Evolutionary conservation across 495 filamentous ascomycete species (phyloP).

Genomic region (Talaromyces ruber): DNA sequence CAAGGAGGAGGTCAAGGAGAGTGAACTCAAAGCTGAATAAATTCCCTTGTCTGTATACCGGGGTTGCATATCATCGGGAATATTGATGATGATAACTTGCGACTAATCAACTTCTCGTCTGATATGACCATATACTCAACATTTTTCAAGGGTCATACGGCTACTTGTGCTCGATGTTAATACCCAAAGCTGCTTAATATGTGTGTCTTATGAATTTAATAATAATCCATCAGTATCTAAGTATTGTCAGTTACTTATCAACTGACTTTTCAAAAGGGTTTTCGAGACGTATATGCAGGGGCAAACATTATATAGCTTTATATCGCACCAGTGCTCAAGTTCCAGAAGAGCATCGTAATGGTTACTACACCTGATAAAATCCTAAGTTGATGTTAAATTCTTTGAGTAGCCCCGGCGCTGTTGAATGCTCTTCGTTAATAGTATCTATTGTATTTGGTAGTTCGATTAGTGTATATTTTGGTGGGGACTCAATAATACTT

Average conservation of each 20-base stretch:
- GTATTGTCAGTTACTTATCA: neutral
- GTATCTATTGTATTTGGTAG: too few relatives aligned
- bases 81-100: neutral
- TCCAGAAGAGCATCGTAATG: too few relatives aligned
- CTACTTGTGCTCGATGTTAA: neutral
- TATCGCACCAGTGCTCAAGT: too few relatives aligned
- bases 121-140: neutral
- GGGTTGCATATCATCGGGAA: neutral
- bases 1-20: conserved; percentile 7
- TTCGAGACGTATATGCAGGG: neutral
- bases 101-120: neutral
- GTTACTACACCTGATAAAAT: too few relatives aligned
- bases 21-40: neutral
- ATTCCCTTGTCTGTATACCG: neutral
- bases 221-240: neutral
- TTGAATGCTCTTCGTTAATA: too few relatives aligned
- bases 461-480: too few relatives aligned
- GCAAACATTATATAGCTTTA: neutral
- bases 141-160: neutral
- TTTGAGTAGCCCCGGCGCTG: too few relatives aligned
- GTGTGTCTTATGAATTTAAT: neutral
- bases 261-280: neutral
- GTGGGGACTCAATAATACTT: too few relatives aligned
- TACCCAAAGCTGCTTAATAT: neutral
- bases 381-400: too few relatives aligned